Base-by-base conservation (phyloP, 306 rosid species). In the Prunus campanulata region DNA sequence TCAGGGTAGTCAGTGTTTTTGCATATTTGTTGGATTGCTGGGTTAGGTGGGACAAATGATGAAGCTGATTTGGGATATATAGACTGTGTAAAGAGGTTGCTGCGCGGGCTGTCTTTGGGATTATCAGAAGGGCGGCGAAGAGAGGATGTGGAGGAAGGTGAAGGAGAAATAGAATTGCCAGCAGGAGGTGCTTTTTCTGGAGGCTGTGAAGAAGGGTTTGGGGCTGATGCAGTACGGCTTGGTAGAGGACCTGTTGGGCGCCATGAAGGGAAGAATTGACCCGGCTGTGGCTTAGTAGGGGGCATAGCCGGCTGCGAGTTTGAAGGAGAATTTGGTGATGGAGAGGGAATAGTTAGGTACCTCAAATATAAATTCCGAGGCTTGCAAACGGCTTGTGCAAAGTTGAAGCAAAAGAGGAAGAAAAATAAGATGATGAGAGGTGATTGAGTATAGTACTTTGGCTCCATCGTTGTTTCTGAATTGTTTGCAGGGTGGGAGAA, bases 1-100 rank as follows among this genome's bases (percentile, higher is more conserved):
- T 57, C 44, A 19, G 80, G 71, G 82, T 80, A 8, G 74, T 84
- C 77, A 0, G 87, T 74, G 51, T 44, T 11, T 39, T 57, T 19
- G 61, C 87, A 84, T 46, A 80, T 22, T 35, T 80, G 64, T 54
- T 62, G 66, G 19, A 74, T 16, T 29, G 35, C 22, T 19, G 82
- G 79, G 60, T 68, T 7, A 14, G 35, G 22, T 25, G 56, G 2
- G 32, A 27, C 3, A 16, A 68, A 35, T 8, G 47, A 25, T 25
- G 77, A 19, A 7, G 59, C 46, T 48, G 47, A 6, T 19, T 7
- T 60, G 7, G 14, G 76, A 5, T 35, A 9, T 32, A 14, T 16
- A 2, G 68, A 15, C 19, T 64, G 77, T 19, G 20, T 15, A 29
- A 75, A 51, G 73, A 46, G 24, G 73, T 39, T 63, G 14, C 11